Evolutionary conservation across 2,329 filamentous ascomycete genomes (phyloP).

Genomic region (Lachnellula subtilissima): DNA sequence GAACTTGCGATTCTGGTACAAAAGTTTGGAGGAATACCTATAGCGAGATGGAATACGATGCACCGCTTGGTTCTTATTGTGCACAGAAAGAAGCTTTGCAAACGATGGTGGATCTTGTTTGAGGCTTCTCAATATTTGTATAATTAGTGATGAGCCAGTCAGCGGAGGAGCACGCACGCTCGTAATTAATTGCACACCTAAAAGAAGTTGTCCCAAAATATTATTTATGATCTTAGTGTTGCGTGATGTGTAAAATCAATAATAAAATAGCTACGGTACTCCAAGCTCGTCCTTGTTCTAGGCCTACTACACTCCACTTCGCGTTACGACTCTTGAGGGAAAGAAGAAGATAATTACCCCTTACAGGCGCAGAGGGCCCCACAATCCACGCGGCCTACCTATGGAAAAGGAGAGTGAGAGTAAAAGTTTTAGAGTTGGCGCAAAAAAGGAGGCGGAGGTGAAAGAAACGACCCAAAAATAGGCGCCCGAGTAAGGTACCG

Average conservation of each 20-base stretch:
- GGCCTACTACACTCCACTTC: too few species aligned
- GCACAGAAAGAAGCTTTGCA: not conserved
- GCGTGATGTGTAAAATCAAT: too few species aligned
- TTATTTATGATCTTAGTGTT: too few species aligned
- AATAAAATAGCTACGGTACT: too few species aligned
- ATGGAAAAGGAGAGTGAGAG: too few species aligned
- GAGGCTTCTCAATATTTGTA: not conserved
- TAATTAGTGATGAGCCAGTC: not conserved
- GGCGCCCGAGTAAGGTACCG: not conserved
- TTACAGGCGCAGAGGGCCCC: constrained; percentile 1
- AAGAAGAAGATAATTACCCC: not conserved
- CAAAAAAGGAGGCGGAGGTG: not conserved
- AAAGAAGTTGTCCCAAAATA: too few species aligned
- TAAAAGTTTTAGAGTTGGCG: not conserved
- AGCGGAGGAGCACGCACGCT: not conserved
- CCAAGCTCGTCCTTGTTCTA: too few species aligned
- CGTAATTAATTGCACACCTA: not conserved
- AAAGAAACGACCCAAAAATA: not conserved
- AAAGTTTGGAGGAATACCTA: not conserved
- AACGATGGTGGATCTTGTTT: not conserved
- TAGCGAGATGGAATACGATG: not conserved
- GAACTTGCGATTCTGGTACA: not conserved
- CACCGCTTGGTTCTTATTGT: not conserved
- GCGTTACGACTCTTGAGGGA: not conserved
- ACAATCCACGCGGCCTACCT: constrained; percentile 1